A percentile compares a stretch with the other conserved stretches of the same genome.
These are phyloP conservation scores for Isabelozyma pseudorhagii DNA, from an alignment of 805 yeast species.

Conservation along the genomic window DNA sequence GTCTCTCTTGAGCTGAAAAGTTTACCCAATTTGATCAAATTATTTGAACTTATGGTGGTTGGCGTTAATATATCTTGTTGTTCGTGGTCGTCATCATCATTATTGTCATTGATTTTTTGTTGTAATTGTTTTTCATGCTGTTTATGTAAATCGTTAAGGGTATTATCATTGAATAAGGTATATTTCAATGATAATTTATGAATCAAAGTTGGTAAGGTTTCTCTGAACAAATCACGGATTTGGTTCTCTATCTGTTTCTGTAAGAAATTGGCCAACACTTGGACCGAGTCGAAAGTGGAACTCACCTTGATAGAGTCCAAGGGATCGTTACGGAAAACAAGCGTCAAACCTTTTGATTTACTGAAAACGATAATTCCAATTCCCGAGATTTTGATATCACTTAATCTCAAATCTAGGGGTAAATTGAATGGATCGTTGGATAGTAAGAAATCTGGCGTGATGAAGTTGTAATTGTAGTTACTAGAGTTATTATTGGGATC, in stretches of 20 bases:
- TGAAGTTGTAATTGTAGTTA: conserved; percentile 34
- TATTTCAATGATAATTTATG: conserved; percentile 71
- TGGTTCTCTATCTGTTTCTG: conserved; percentile 82
- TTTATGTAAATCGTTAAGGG: conserved; percentile 31
- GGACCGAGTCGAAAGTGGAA: conserved; percentile 83
- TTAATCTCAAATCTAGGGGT: conserved; percentile 72
- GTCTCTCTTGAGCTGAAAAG: conserved; percentile 78
- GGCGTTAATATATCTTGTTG: not conserved
- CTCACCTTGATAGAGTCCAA: conserved; percentile 77
- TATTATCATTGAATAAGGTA: conserved; percentile 9
- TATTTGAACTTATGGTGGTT: conserved; percentile 45
- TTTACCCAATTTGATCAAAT: conserved; percentile 27
- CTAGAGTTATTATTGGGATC: not conserved
- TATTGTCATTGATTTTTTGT: conserved; percentile 15
- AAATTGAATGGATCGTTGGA: conserved; percentile 69
- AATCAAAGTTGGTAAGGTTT: conserved; percentile 75
- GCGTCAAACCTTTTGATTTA: conserved; percentile 76
- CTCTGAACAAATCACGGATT: conserved; percentile 76
- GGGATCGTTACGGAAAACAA: conserved; percentile 88
- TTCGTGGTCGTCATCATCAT: conserved; percentile 27
- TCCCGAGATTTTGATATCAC: conserved; percentile 70
- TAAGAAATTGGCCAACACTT: conserved; percentile 76
- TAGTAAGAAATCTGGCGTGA: conserved; percentile 63
- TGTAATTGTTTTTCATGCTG: conserved; percentile 27
- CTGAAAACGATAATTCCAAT: conserved; percentile 83